These are phyloP conservation scores for Apiospora pterosperma DNA, from an alignment of 2,329 filamentous ascomycete species.

Conservation along the genomic window DNA sequence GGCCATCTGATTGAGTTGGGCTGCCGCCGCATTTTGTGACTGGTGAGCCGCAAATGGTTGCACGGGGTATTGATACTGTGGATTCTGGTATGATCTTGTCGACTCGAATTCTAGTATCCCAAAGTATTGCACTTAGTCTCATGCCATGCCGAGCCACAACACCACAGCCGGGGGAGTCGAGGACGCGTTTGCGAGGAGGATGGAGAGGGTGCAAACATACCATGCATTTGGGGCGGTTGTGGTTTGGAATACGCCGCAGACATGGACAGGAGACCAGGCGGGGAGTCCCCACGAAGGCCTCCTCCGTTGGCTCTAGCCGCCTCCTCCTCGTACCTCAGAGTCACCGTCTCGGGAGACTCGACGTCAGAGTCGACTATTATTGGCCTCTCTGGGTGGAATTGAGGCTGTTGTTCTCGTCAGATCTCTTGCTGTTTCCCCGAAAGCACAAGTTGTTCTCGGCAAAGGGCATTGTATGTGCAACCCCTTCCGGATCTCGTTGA, in stretches of 20 bases:
- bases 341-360: slow-evolving; percentile 55
- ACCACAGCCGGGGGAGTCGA: background rate
- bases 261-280: slow-evolving; percentile 66
- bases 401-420: slow-evolving; percentile 37
- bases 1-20: slow-evolving; percentile 52
- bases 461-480: slow-evolving; percentile 1
- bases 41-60: slow-evolving; percentile 45
- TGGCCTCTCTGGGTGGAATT: slow-evolving; percentile 50
- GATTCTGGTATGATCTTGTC: slow-evolving; percentile 55
- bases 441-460: slow-evolving; percentile 1
- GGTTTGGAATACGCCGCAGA: slow-evolving; percentile 72
- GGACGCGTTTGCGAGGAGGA: background rate
- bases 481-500: slow-evolving; percentile 22
- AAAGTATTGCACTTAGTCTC: background rate
- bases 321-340: slow-evolving; percentile 55
- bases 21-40: slow-evolving; percentile 43
- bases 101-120: background rate
- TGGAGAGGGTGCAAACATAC: slow-evolving; percentile 51
- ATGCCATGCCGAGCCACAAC: background rate
- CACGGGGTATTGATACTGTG: slow-evolving; percentile 49
- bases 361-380: slow-evolving; percentile 55
- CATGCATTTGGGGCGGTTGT: slow-evolving; percentile 73
- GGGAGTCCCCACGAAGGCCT: slow-evolving; percentile 53
- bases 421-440: slow-evolving; percentile 7
- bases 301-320: slow-evolving; percentile 48